Percentiles rank a stretch among this genome's conserved stretches.
phyloP scores from a whole-genome alignment of 352 stramenopile species.

The Phytophthora gonapodyides region DNA sequence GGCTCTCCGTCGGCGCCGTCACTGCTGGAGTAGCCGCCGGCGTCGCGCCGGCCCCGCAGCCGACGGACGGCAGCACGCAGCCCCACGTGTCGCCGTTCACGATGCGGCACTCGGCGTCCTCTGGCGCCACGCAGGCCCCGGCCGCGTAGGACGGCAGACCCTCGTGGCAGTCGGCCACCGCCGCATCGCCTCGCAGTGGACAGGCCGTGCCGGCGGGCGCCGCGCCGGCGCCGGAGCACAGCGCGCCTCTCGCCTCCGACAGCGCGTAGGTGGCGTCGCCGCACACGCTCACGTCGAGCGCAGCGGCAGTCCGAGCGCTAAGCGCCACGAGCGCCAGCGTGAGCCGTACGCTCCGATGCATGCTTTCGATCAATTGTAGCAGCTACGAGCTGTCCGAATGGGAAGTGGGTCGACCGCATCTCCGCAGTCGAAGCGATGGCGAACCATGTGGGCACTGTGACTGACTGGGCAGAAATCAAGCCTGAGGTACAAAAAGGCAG shows the following conservation, averaged over 20 bases:
- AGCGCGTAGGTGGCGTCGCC: constrained; percentile 51
- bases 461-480: not conserved
- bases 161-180: constrained; percentile 45
- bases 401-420: constrained; percentile 12
- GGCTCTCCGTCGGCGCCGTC: constrained; percentile 12
- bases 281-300: constrained; percentile 46
- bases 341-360: constrained; percentile 1
- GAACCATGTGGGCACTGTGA: constrained; percentile 5
- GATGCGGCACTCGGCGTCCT: constrained; percentile 52
- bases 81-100: constrained; percentile 40
- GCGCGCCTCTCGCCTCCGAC: constrained; percentile 17
- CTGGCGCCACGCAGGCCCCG: constrained; percentile 37
- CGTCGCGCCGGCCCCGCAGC: constrained; percentile 20
- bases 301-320: not conserved
- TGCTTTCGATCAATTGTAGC: not conserved
- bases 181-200: constrained; percentile 47
- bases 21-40: constrained; percentile 13
- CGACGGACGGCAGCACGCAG: constrained; percentile 42
- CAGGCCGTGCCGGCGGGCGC: constrained; percentile 45
- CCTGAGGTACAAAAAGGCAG: not conserved
- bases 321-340: constrained; percentile 15
- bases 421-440: not conserved
- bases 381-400: constrained; percentile 1
- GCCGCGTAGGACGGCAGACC: constrained; percentile 47
- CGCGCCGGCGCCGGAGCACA: constrained; percentile 24